phyloP scores from a whole-genome alignment of 441 rosid species.

The Manihot esculenta region DNA sequence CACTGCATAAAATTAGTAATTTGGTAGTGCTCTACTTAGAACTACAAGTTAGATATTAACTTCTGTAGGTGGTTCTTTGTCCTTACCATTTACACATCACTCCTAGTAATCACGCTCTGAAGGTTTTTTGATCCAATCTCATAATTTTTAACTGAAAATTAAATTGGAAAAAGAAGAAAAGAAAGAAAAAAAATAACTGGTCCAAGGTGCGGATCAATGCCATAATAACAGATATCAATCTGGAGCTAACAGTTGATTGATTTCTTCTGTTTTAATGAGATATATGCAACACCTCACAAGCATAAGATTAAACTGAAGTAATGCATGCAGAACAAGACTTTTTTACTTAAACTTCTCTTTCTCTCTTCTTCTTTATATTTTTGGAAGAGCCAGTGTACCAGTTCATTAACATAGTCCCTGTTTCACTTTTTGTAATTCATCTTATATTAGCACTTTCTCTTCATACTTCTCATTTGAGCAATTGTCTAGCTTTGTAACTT shows the following conservation, averaged over 20 bases:
- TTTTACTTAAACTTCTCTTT: too few relatives aligned
- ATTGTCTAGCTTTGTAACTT: constrained; percentile 16
- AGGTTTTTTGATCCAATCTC: background rate
- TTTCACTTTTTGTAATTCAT: background rate
- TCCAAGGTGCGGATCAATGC: background rate
- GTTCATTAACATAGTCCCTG: background rate
- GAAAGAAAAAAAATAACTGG: background rate
- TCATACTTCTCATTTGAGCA: constrained; percentile 5
- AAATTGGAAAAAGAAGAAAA: background rate
- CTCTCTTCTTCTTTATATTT: background rate
- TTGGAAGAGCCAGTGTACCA: background rate
- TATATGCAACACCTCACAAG: background rate
- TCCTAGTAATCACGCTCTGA: too few relatives aligned
- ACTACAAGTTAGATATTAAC: background rate
- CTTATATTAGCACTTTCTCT: background rate
- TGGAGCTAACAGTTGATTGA: background rate
- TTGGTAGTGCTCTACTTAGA: background rate
- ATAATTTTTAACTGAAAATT: background rate
- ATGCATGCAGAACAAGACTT: background rate
- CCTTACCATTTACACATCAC: background rate
- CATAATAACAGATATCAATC: background rate
- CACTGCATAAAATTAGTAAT: background rate
- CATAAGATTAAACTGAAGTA: background rate
- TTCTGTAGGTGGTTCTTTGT: background rate
- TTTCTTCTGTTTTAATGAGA: background rate